Conservation (phyloP, 2,329 filamentous ascomycete genomes). For the Aciculosporium take region DNA sequence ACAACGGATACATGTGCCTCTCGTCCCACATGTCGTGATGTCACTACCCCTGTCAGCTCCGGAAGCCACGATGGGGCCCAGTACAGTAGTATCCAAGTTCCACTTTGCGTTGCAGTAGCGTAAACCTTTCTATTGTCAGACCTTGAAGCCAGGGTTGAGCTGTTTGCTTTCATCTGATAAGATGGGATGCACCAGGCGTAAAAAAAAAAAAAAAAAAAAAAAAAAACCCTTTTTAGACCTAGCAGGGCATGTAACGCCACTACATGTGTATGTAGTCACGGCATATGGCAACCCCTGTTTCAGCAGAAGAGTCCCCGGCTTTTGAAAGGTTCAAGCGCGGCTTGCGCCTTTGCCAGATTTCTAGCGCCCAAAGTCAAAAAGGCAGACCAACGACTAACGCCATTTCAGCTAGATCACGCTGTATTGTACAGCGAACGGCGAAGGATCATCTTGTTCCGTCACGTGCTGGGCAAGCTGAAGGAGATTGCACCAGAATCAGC, state of each 20-base stretch:
- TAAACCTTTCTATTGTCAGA: neutral
- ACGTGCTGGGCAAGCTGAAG: neutral
- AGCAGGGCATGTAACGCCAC: neutral
- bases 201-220: neutral
- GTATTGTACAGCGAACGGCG: neutral
- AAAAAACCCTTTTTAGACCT: neutral
- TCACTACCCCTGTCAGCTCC: neutral
- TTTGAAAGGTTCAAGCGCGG: neutral
- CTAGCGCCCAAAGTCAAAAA: neutral
- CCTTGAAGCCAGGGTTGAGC: neutral
- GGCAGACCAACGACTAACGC: neutral
- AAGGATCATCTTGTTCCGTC: neutral
- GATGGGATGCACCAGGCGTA: slow-evolving; percentile 1
- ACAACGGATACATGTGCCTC: neutral
- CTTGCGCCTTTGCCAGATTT: neutral
- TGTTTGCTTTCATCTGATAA: slow-evolving; percentile 5
- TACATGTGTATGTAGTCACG: too few species aligned
- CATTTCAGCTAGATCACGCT: neutral
- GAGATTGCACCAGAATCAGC: neutral
- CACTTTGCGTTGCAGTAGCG: neutral
- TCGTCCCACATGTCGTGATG: neutral
- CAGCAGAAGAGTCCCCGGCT: neutral
- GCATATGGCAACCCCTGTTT: neutral
- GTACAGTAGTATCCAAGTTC: neutral
- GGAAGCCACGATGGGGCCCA: neutral